Base-by-base conservation (phyloP, 2,329 filamentous ascomycete species). In the Sarocladium strictum region DNA sequence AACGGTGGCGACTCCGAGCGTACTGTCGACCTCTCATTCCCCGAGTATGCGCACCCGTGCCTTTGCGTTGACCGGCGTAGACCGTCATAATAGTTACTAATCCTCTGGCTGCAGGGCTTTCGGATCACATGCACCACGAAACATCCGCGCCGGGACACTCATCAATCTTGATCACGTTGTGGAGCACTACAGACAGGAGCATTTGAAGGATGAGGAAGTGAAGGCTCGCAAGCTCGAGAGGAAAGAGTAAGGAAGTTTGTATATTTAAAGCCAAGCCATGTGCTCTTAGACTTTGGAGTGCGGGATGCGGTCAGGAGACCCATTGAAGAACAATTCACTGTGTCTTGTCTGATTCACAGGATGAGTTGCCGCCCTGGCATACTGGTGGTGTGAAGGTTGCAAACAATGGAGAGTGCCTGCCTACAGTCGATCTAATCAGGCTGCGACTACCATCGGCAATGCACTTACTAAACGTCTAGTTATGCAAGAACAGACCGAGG, bases 111-210 rank as follows among this genome's bases (percentile, higher is more conserved):
- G 23, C 56, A 83, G 80, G 65, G 68, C 76, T 21, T 67, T 84
- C 54, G 67, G 75, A 60, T 70, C 73, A n/a, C 74, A 78, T 57
- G 75, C 76, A 19, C 71, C 72, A 19, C 73, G 72, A 64, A 81
- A 79, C 66, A 72, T 83, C 17, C 77, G 76, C 24, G 80, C 81
- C 26, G 81, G 81, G 38, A 76, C 80, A 61, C 69, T 73, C 58
- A 65, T 72, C 59, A 80, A 80, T 66, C 66, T 84, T 47, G 78
- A 81, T 65, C 70, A 79, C 61, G 72, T 83, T 26, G 73, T 81
- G 15, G 79, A 77, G 64, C 81, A 83, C 69, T 84, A 80, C 71
- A 71, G 71, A 62, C 72, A 78, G 65, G 68, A 78, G 68, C 75
- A 83, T 60, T 62, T 76, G 54, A 74, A 75, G 56, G 77, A 80